A percentile compares a stretch with the other conserved stretches of the same genome.
Evolutionary conservation across 345 rosid species (phyloP).

Genomic region (Pistacia atlantica): DNA sequence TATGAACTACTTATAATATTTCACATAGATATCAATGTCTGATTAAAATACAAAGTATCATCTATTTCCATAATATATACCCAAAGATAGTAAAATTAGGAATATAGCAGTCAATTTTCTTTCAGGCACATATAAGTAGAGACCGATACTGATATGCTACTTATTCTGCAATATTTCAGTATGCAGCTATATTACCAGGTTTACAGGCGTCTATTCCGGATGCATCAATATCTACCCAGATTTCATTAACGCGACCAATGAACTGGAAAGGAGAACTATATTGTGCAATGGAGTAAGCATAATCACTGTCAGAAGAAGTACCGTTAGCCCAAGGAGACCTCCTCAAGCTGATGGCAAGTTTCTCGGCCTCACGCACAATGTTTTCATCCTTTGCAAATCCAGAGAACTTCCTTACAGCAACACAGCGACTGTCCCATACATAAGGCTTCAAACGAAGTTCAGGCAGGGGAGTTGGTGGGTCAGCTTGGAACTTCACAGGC

Average conservation of each 20-base stretch:
- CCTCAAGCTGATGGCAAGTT: conserved; percentile 59
- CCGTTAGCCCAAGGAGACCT: conserved; percentile 54
- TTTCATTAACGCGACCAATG: conserved; percentile 62
- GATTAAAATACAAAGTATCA: neutral
- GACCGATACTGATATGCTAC: neutral
- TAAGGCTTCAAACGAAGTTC: conserved; percentile 50
- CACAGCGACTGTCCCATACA: conserved; percentile 43
- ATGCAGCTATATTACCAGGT: conserved; percentile 33
- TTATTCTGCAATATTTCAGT: conserved; percentile 25
- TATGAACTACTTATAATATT: neutral
- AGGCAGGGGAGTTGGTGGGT: conserved; percentile 60
- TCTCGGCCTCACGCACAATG: conserved; percentile 46
- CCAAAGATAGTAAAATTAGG: no score
- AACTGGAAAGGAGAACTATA: conserved; percentile 59
- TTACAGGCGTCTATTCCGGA: conserved; percentile 30
- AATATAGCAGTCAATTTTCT: neutral
- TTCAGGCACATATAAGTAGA: neutral
- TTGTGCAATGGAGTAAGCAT: conserved; percentile 67
- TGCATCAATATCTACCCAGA: conserved; percentile 59
- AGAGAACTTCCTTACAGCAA: conserved; percentile 66
- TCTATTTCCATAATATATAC: neutral
- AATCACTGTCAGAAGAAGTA: conserved; percentile 35
- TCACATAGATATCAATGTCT: neutral
- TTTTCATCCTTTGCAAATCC: conserved; percentile 58
- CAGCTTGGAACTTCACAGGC: conserved; percentile 55